phyloP scores from a whole-genome alignment of 441 rosid species.

The Euphorbia corollata region DNA sequence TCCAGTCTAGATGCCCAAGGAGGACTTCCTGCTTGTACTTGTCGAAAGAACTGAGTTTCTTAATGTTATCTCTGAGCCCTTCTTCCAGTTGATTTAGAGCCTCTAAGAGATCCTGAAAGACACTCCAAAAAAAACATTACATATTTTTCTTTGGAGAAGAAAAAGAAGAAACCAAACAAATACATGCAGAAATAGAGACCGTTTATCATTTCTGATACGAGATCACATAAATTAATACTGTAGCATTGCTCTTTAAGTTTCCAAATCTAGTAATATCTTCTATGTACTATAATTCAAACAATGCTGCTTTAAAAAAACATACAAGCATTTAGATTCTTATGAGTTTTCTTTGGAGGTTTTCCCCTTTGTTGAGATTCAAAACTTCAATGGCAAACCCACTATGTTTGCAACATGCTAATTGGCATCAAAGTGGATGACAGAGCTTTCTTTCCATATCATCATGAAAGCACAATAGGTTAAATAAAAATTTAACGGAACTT shows the following conservation, averaged over 20 bases:
- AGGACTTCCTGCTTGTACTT: slow-evolving; percentile 98
- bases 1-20: slow-evolving; percentile 96
- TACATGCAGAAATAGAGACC: neutral
- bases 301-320: neutral
- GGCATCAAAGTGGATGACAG: neutral
- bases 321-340: neutral
- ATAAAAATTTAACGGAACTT: neutral
- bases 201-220: neutral
- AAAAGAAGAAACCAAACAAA: neutral
- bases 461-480: neutral
- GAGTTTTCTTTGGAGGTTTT: neutral
- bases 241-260: neutral
- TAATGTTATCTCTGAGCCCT: slow-evolving; percentile 73
- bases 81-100: slow-evolving; percentile 81
- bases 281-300: neutral
- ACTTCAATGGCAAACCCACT: neutral
- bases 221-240: neutral
- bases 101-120: slow-evolving; percentile 76
- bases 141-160: neutral
- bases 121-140: neutral
- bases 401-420: neutral
- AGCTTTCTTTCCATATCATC: neutral
- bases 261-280: neutral
- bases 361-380: neutral
- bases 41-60: slow-evolving; percentile 86